phyloP scores from a whole-genome alignment of 163 green algal genomes.

The Volvox carteri region DNA sequence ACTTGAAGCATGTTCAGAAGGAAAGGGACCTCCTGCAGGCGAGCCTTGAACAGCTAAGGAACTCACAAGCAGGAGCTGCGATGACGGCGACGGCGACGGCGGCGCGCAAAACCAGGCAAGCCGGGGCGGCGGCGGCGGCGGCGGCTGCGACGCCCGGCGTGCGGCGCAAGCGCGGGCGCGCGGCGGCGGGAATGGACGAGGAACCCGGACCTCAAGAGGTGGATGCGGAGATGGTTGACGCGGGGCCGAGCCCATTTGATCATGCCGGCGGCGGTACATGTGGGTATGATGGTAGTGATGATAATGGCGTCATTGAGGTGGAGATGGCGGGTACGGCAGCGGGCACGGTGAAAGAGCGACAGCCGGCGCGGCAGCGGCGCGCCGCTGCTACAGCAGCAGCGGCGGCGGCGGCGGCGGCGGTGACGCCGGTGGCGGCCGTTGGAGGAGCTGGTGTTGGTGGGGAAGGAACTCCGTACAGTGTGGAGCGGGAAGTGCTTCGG shows the following conservation, averaged over 20 bases:
- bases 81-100: neutral
- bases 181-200: neutral
- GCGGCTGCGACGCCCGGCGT: neutral
- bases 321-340: neutral
- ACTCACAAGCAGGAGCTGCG: neutral
- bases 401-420: neutral
- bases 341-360: neutral
- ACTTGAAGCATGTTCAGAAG: neutral
- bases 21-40: constrained; percentile 25
- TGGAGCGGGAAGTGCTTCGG: constrained; percentile 4
- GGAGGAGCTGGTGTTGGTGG: neutral
- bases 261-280: neutral
- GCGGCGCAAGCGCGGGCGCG: neutral
- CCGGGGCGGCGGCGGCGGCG: neutral
- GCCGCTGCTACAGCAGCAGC: neutral
- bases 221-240: neutral
- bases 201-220: neutral
- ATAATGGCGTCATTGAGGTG: neutral
- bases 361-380: too few relatives aligned
- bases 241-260: neutral
- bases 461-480: neutral
- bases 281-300: neutral
- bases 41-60: neutral
- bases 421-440: neutral
- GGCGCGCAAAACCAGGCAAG: neutral